Percentiles rank a stretch among this genome's conserved stretches.
These are phyloP conservation scores for Dryas drummondii DNA, from an alignment of 306 rosid genomes.

Conservation along the genomic window DNA sequence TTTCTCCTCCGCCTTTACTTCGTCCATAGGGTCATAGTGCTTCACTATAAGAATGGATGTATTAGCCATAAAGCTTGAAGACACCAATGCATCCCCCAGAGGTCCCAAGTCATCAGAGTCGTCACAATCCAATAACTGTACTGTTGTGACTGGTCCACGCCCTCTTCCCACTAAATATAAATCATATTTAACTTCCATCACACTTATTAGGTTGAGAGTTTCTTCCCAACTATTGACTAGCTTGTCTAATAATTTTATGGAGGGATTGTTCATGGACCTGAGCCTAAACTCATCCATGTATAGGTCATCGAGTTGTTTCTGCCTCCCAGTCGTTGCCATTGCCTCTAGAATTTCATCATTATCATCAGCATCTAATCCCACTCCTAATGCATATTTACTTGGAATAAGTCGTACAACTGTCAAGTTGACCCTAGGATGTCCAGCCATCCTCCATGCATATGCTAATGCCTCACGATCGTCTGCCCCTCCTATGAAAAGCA, in stretches of 20 bases:
- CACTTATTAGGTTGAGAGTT: slow-evolving; percentile 22
- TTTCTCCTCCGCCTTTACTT: neutral
- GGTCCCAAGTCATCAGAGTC: slow-evolving; percentile 42
- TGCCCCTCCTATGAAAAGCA: slow-evolving; percentile 43
- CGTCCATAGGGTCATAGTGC: slow-evolving; percentile 16
- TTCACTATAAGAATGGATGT: slow-evolving; percentile 41
- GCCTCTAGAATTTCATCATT: slow-evolving; percentile 18
- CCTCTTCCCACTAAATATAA: slow-evolving; percentile 38
- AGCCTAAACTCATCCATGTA: slow-evolving; percentile 25
- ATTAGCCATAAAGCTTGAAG: slow-evolving; percentile 32
- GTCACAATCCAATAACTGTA: slow-evolving; percentile 32
- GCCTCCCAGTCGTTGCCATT: slow-evolving; percentile 8
- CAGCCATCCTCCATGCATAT: slow-evolving; percentile 56
- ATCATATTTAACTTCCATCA: slow-evolving; percentile 22
- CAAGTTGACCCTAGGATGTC: slow-evolving; percentile 29
- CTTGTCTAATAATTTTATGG: slow-evolving; percentile 21
- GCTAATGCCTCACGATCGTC: slow-evolving; percentile 68
- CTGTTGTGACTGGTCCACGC: slow-evolving; percentile 23
- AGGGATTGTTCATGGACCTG: slow-evolving; percentile 17
- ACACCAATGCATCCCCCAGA: slow-evolving; percentile 35
- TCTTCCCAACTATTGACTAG: slow-evolving; percentile 37
- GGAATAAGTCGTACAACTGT: slow-evolving; percentile 39
- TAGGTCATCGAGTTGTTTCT: slow-evolving; percentile 27
- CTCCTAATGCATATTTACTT: slow-evolving; percentile 19
- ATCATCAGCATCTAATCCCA: slow-evolving; percentile 4